A percentile compares a stretch with the other conserved stretches of the same genome.
Evolutionary conservation across 441 rosid genomes (phyloP).

Genomic region (Pelargonium cotyledonis): DNA sequence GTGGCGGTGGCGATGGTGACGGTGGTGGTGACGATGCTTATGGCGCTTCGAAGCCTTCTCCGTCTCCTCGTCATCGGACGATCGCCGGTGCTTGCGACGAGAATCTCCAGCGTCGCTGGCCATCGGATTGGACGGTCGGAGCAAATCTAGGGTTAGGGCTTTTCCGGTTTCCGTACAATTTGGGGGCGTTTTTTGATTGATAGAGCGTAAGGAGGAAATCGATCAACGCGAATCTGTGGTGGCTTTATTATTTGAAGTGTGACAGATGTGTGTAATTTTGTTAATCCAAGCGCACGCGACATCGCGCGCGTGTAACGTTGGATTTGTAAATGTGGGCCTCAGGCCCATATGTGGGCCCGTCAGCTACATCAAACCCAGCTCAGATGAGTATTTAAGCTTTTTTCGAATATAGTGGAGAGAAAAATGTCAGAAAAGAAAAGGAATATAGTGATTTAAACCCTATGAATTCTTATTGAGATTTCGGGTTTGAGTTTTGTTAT

Average conservation of each 20-base stretch:
- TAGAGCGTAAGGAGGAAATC: neutral
- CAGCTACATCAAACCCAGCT: too few species aligned
- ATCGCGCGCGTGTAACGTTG: neutral
- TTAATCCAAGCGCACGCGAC: neutral
- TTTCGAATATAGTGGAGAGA: too few species aligned
- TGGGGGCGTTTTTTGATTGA: neutral
- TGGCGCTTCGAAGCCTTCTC: constrained; percentile 69
- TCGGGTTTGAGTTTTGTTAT: too few species aligned
- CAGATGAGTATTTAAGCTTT: too few species aligned
- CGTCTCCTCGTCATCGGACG: constrained; percentile 44
- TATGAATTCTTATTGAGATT: too few species aligned
- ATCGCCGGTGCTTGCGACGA: constrained; percentile 67
- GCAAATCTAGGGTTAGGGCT: constrained; percentile 49
- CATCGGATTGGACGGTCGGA: constrained; percentile 30
- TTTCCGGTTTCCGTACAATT: neutral
- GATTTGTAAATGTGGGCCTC: too few species aligned
- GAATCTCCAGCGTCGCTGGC: constrained; percentile 54
- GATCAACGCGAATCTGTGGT: neutral
- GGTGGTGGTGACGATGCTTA: constrained; percentile 70
- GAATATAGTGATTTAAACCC: too few species aligned
- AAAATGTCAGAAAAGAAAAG: too few species aligned
- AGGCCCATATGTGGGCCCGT: too few species aligned
- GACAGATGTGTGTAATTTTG: neutral
- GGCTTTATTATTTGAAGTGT: neutral
- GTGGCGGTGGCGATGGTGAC: constrained; percentile 47